Base-by-base conservation (phyloP, 441 rosid genomes). In the Arabidopsis hybrid region DNA sequence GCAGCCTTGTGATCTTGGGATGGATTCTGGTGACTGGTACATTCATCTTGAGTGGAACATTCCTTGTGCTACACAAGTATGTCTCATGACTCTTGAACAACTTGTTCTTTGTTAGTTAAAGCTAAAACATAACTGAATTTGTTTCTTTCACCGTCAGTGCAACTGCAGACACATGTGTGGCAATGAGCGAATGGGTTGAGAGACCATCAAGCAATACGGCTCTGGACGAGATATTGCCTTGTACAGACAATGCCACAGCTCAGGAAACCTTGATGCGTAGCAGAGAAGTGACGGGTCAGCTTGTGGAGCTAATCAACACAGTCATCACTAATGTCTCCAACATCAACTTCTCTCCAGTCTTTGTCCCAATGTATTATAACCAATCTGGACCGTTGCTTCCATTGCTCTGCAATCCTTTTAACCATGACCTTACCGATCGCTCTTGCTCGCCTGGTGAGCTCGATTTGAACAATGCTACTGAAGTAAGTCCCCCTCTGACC, bases 341-440 rank as follows among this genome's bases (percentile, higher is more conserved):
- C 82, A 79, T 88, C n/a, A 91, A 95, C 73, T 93, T 93, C 78
- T 86, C 99, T 17, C 97, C 96, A 18, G 88, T 85, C 82, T 88
- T 90, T 64, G 85, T 78, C 1, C 79, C 90, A 53, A 66, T 95
- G 76, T 93, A 95, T 86, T 69, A 86, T 86, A 95, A 95, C 78
- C 99, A 95, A 66, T 90, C 98, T 5, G 99, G 99, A 70, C 97
- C 98, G 0, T 73, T 88, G 60, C 89, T 95, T 56, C 99, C 96
- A 6, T 36, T 85, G 31, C 92, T 93, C 73, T 95, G 98, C 84
- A 90, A 88, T 67, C 99, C 97, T 0, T 91, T 84, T 51, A 70
- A 82, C 57, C 69, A 88, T 1, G 91, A 93, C 75, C 80, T 91
- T 34, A 85, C 91, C 0, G 83, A 86, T 67, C 88, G 96, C 2